Percentiles rank a stretch among this genome's conserved stretches.
Evolutionary conservation across 2,329 filamentous ascomycete species (phyloP).

Genomic region (Fusarium avenaceum): DNA sequence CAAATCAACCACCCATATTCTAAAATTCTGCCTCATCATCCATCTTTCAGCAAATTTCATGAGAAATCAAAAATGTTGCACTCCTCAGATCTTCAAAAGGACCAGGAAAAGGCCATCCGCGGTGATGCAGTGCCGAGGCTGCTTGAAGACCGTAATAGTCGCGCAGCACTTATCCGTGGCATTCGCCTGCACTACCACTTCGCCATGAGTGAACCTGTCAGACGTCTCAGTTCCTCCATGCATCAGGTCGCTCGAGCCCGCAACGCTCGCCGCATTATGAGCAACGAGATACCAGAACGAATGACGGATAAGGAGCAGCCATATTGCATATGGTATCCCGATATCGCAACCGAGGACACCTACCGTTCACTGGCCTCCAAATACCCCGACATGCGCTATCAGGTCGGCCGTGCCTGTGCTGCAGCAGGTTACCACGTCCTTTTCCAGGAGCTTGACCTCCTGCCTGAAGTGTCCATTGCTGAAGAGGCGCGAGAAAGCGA

Average conservation of each 20-base stretch:
- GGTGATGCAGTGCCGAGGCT: slow-evolving; percentile 6
- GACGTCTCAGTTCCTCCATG: not conserved
- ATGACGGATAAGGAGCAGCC: slow-evolving; percentile 2
- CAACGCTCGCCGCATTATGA: slow-evolving; percentile 31
- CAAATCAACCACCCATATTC: no score
- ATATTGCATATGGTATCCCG: slow-evolving; percentile 30
- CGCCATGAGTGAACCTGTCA: slow-evolving; percentile 5
- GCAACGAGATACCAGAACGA: slow-evolving; percentile 2
- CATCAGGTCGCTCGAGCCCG: slow-evolving; percentile 1
- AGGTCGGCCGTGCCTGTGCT: slow-evolving; percentile 24
- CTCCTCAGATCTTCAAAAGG: not conserved
- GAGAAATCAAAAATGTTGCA: no score
- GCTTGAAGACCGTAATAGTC: not conserved
- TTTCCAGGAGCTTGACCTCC: slow-evolving; percentile 6
- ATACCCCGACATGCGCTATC: slow-evolving; percentile 15
- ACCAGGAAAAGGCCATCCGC: not conserved
- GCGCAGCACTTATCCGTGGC: not conserved
- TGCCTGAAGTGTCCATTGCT: slow-evolving; percentile 23
- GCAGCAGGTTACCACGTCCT: slow-evolving; percentile 16
- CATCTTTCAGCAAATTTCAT: no score
- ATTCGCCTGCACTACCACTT: slow-evolving; percentile 13
- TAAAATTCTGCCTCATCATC: no score
- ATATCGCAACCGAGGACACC: slow-evolving; percentile 8
- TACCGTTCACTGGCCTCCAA: slow-evolving; percentile 1
- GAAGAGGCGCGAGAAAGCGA: slow-evolving; percentile 24